Base-by-base conservation (phyloP, 1,284 basidiomycete genomes). In the Heterobasidion occidentale region DNA sequence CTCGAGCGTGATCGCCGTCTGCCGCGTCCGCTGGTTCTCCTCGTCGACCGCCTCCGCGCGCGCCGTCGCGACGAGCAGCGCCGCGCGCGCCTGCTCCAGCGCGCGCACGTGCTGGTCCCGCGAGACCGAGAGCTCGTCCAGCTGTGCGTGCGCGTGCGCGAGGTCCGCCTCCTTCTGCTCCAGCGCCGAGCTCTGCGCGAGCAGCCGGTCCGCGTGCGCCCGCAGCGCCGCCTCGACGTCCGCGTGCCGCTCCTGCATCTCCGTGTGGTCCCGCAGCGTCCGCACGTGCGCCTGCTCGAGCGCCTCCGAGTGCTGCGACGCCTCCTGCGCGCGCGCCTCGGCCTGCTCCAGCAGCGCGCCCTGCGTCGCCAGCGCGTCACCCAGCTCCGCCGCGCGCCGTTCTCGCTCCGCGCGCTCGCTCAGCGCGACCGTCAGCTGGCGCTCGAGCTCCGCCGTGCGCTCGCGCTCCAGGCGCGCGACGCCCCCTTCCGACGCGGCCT, bases 41-140 rank as follows among this genome's bases (percentile, higher is more conserved):
- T 76, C 67, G 65, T 97, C 91, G 45, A 95, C 78, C 69, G 98
- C 94, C 17, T 84, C 80, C 1, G 90, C 80, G n/a, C 94, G 86
- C 3, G 79, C 73, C 4, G 88, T 84, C 9, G 93, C 84, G 0
- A 91, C 82, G 47, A 83, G 76, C 53, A 99, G 75, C 1, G 93
- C 92, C 12, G 76, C 74, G 54, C 90, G 88, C 5, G 92, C 84
- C 71, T 97, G 92, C 53, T 94, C 91, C 55, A 99, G 77, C 1
- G 94, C 85, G 27, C 85, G 82, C 34, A 96, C 73, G 69, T 98
- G 94, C 63, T 93, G 87, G 53, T 94, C 92, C 35, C 86, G 81
- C 15, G 85, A 81, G 8, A 76, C 70, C 11, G 74, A 71, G 35
- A 93, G 76, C 59, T 88, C 90, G 36, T 92, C 86, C 14, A 95